Conservation (phyloP, 148 eudicot genomes). For the Rhododendron williamsianum region DNA sequence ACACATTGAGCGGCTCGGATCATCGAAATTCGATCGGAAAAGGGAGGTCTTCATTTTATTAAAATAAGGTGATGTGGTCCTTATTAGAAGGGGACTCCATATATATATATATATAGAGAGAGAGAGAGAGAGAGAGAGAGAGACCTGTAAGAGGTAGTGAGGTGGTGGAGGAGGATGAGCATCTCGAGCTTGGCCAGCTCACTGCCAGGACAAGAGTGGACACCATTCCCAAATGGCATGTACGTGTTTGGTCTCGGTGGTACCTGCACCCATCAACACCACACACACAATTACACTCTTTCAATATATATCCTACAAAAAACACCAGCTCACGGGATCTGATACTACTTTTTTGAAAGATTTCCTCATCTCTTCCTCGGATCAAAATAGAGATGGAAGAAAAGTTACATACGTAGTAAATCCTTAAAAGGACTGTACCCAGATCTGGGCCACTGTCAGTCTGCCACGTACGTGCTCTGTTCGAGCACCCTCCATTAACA, state of each 20-base stretch:
- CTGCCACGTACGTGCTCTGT: too few relatives aligned
- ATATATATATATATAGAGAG: too few relatives aligned
- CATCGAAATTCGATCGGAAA: too few relatives aligned
- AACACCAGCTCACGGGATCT: slow-evolving; percentile 38
- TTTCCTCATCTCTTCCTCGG: background rate
- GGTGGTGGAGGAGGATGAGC: slow-evolving; percentile 73
- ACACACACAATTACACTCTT: slow-evolving; percentile 8
- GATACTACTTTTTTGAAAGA: slow-evolving; percentile 13
- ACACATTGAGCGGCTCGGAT: too few relatives aligned
- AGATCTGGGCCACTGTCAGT: background rate
- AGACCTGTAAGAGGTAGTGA: slow-evolving; percentile 47
- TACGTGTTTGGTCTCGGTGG: slow-evolving; percentile 62
- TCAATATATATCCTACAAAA: slow-evolving; percentile 16
- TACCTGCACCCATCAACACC: slow-evolving; percentile 37
- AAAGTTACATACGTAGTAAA: background rate
- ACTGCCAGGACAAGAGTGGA: slow-evolving; percentile 88
- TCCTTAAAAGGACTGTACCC: background rate
- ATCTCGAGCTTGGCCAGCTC: slow-evolving; percentile 88
- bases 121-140: background rate
- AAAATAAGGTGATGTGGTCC: too few relatives aligned
- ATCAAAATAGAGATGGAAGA: background rate
- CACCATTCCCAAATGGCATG: slow-evolving; percentile 89
- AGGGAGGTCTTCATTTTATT: too few relatives aligned
- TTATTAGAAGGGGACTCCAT: too few relatives aligned
- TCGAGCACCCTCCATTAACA: too few relatives aligned